Conservation (phyloP, 208 protist genomes). For the Leishmania tropica region DNA sequence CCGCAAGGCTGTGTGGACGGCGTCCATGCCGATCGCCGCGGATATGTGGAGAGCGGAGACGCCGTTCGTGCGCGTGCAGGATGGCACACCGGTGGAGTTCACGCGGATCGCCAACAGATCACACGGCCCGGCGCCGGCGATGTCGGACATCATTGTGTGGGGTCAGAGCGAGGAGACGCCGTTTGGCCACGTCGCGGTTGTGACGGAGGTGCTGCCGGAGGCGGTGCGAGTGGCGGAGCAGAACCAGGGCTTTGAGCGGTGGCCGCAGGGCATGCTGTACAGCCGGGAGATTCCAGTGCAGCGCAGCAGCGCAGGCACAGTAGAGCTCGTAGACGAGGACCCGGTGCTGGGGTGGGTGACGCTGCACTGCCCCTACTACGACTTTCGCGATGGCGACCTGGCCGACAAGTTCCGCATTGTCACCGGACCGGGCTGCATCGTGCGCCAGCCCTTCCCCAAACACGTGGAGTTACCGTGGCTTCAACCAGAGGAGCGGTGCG, state of each 20-base stretch:
- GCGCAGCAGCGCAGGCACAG: constrained; percentile 14
- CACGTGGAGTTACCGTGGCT: constrained; percentile 65
- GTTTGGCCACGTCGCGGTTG: constrained; percentile 68
- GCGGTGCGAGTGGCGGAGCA: constrained; percentile 69
- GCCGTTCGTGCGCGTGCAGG: constrained; percentile 32
- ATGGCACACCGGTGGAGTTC: constrained; percentile 30
- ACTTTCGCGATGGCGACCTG: constrained; percentile 54
- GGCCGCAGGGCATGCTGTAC: constrained; percentile 46
- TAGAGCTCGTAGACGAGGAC: constrained; percentile 54
- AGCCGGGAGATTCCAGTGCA: constrained; percentile 54
- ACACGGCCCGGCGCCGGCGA: constrained; percentile 20
- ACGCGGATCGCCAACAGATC: constrained; percentile 43
- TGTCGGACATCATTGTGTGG: constrained; percentile 75
- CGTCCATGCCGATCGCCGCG: constrained; percentile 51
- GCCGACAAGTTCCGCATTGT: constrained; percentile 63
- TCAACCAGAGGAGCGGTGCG: constrained; percentile 40
- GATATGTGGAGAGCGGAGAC: constrained; percentile 49
- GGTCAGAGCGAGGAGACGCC: constrained; percentile 38
- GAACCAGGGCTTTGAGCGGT: constrained; percentile 66
- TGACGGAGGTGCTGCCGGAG: constrained; percentile 38
- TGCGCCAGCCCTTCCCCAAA: constrained; percentile 42
- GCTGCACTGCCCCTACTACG: constrained; percentile 50
- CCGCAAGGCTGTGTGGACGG: constrained; percentile 70
- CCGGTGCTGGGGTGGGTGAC: constrained; percentile 67
- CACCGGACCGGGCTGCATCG: constrained; percentile 44